These are phyloP conservation scores for Pluteus cervinus DNA, from an alignment of 768 basidiomycete species.

Conservation along the genomic window DNA sequence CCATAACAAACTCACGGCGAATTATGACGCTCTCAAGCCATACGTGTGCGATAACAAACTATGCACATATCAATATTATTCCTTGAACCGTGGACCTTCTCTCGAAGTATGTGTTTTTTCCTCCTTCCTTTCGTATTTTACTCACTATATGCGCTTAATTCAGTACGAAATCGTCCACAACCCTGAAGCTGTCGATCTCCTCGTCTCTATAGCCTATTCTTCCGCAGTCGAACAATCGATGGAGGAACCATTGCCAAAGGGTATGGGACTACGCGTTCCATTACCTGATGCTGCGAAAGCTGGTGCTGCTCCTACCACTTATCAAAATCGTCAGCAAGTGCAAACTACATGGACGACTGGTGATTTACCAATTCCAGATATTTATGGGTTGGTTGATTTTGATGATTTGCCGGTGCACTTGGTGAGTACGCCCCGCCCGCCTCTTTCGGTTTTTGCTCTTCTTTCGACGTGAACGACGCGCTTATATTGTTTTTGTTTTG, in stretches of 20 bases:
- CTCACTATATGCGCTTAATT: background rate
- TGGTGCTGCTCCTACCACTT: background rate
- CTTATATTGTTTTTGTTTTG: too few relatives aligned
- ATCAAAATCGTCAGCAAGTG: background rate
- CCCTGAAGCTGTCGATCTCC: constrained; percentile 57
- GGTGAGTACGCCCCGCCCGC: too few relatives aligned
- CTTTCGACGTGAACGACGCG: too few relatives aligned
- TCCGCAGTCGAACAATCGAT: constrained; percentile 48
- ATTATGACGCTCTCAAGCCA: constrained; percentile 61
- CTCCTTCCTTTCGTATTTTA: background rate
- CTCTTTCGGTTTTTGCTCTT: too few relatives aligned
- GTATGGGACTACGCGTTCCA: constrained; percentile 53
- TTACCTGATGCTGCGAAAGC: constrained; percentile 19
- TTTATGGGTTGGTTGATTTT: constrained; percentile 44
- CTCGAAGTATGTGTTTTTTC: constrained; percentile 42
- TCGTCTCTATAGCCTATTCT: constrained; percentile 56
- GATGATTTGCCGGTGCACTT: constrained; percentile 34
- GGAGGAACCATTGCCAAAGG: constrained; percentile 53
- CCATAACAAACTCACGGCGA: constrained; percentile 46
- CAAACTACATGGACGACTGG: constrained; percentile 1
- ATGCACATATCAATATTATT: constrained; percentile 67
- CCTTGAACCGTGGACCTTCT: constrained; percentile 57
- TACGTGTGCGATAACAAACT: constrained; percentile 65
- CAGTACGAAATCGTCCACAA: constrained; percentile 71
- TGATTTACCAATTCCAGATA: constrained; percentile 10